These are phyloP conservation scores for Fomitopsis pinicola DNA, from an alignment of 1,284 basidiomycete species.

Conservation along the genomic window DNA sequence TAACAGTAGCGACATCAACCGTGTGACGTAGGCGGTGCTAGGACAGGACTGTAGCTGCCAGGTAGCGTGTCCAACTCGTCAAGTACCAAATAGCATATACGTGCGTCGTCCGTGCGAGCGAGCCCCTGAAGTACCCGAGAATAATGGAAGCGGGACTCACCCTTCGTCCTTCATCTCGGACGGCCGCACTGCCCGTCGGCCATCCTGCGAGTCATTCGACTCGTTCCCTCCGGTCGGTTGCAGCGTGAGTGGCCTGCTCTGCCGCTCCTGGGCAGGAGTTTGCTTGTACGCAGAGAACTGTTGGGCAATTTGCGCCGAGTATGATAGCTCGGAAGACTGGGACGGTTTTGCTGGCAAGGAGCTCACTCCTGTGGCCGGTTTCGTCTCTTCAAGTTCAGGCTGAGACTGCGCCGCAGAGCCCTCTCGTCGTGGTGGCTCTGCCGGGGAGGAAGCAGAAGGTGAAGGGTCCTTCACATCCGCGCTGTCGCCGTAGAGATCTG, in stretches of 20 bases:
- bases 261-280: constrained; percentile 63
- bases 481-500: constrained; percentile 23
- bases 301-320: constrained; percentile 68
- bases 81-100: constrained; percentile 7
- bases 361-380: constrained; percentile 9
- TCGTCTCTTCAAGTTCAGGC: constrained; percentile 9
- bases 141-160: constrained; percentile 52
- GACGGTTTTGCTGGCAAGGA: constrained; percentile 25
- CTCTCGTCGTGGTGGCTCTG: constrained; percentile 7
- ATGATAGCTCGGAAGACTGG: constrained; percentile 39
- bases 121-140: constrained; percentile 13
- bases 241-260: constrained; percentile 35
- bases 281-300: constrained; percentile 67
- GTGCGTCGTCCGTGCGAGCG: constrained; percentile 2
- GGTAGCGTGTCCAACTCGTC: neutral
- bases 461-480: constrained; percentile 14
- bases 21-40: constrained; percentile 3
- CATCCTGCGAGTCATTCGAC: constrained; percentile 6
- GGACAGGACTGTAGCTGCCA: neutral
- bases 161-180: constrained; percentile 93
- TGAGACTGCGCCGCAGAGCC: constrained; percentile 2
- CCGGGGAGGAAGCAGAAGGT: constrained; percentile 1
- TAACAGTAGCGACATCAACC: constrained; percentile 2
- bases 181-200: constrained; percentile 40
- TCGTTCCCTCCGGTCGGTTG: constrained; percentile 13